Conservation (phyloP, 345 rosid genomes). For the Dipteronia dyeriana region DNA sequence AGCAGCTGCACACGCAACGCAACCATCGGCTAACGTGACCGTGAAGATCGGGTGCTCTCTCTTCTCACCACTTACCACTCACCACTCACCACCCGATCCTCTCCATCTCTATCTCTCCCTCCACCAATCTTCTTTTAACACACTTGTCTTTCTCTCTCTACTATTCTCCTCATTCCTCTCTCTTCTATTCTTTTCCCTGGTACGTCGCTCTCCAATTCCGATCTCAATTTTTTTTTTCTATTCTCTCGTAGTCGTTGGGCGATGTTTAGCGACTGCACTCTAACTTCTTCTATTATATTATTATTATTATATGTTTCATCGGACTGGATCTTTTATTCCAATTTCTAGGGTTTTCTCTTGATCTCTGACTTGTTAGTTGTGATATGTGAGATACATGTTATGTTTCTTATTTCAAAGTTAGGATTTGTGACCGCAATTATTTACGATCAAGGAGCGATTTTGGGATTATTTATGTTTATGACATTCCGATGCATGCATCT, state of each 20-base stretch:
- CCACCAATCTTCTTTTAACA: background rate
- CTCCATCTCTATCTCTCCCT: background rate
- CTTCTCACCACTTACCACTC: background rate
- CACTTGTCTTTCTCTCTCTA: background rate
- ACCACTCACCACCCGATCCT: background rate
- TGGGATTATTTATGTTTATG: background rate
- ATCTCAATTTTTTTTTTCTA: background rate
- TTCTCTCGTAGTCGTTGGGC: background rate
- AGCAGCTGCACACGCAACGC: background rate
- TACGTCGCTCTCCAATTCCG: background rate
- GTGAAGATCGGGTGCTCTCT: slow-evolving; percentile 7
- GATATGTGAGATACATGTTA: background rate
- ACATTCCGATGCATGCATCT: background rate
- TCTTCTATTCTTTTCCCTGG: slow-evolving; percentile 5
- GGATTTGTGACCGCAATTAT: background rate
- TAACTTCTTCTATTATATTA: no score
- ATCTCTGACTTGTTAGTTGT: background rate
- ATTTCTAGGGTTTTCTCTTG: slow-evolving; percentile 14
- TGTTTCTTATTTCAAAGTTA: background rate
- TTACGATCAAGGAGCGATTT: background rate
- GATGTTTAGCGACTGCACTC: background rate
- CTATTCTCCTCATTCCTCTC: background rate
- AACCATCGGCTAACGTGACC: slow-evolving; percentile 5
- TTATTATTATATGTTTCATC: background rate
- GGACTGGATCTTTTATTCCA: background rate